Evolutionary conservation across 1,284 basidiomycete species (phyloP).

Genomic region (Naganishia albida): DNA sequence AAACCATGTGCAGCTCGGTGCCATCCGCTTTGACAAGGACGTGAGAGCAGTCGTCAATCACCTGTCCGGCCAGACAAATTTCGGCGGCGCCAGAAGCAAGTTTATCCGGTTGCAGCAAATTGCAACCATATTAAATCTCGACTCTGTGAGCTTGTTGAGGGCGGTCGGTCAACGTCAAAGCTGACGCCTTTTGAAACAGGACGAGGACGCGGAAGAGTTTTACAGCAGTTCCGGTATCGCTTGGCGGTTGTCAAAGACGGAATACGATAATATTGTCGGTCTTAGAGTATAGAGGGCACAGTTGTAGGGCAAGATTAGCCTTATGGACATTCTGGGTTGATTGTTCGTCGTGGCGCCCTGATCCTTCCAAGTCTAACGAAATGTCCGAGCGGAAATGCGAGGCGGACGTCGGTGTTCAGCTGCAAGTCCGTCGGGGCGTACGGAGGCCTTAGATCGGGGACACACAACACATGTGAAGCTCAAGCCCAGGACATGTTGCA

Average conservation of each 20-base stretch:
- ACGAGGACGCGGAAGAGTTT: slow-evolving; percentile 88
- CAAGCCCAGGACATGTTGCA: too few species aligned
- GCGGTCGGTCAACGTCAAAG: background rate
- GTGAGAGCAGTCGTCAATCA: slow-evolving; percentile 78
- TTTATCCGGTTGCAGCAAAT: slow-evolving; percentile 91
- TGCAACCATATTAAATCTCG: slow-evolving; percentile 85
- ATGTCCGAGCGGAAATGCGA: too few species aligned
- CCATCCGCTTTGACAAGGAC: slow-evolving; percentile 93
- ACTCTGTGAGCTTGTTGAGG: slow-evolving; percentile 62
- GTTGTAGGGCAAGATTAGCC: background rate
- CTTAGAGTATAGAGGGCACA: slow-evolving; percentile 14
- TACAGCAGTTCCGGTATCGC: slow-evolving; percentile 88
- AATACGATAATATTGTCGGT: slow-evolving; percentile 69
- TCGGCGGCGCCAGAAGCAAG: slow-evolving; percentile 86
- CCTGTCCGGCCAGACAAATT: slow-evolving; percentile 79
- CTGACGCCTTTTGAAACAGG: slow-evolving; percentile 56
- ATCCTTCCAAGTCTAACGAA: background rate
- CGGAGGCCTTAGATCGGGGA: too few species aligned
- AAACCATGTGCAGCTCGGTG: slow-evolving; percentile 70
- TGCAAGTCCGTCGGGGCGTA: too few species aligned
- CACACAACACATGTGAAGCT: too few species aligned
- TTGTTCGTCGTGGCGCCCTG: too few species aligned
- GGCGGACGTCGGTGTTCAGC: too few species aligned
- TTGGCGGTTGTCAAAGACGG: slow-evolving; percentile 77
- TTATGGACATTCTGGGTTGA: slow-evolving; percentile 6